Percentiles rank a stretch among this genome's conserved stretches.
Evolutionary conservation across 2,329 filamentous ascomycete genomes (phyloP).

Genomic region (Pseudogymnoascus sp.): DNA sequence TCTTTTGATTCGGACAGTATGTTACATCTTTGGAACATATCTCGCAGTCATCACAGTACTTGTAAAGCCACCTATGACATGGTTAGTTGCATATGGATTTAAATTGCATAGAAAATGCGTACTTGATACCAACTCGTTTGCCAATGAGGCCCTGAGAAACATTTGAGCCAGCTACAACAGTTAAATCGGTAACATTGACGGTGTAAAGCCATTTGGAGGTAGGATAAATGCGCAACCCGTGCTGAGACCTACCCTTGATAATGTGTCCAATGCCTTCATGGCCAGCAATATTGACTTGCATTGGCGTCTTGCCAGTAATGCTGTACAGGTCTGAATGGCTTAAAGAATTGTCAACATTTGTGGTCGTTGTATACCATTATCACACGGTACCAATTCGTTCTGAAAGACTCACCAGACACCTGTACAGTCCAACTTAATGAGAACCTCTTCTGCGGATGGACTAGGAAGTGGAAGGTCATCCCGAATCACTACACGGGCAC

Average conservation of each 20-base stretch:
- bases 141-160: background rate
- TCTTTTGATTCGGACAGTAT: background rate
- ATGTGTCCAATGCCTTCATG: constrained; percentile 7
- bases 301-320: background rate
- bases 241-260: background rate
- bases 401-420: background rate
- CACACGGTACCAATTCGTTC: background rate
- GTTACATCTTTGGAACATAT: background rate
- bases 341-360: background rate
- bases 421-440: background rate
- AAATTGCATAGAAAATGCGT: background rate
- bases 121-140: background rate
- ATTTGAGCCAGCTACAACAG: background rate
- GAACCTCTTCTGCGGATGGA: background rate
- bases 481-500: background rate
- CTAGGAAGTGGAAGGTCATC: constrained; percentile 4
- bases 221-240: background rate
- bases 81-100: background rate
- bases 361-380: background rate
- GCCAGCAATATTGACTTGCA: background rate
- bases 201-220: background rate
- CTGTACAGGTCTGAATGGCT: background rate
- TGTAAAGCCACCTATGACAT: background rate
- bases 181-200: background rate
- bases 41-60: background rate